These are phyloP conservation scores for Trebouxia sp. DNA, from an alignment of 139 green algal species.

Conservation along the genomic window DNA sequence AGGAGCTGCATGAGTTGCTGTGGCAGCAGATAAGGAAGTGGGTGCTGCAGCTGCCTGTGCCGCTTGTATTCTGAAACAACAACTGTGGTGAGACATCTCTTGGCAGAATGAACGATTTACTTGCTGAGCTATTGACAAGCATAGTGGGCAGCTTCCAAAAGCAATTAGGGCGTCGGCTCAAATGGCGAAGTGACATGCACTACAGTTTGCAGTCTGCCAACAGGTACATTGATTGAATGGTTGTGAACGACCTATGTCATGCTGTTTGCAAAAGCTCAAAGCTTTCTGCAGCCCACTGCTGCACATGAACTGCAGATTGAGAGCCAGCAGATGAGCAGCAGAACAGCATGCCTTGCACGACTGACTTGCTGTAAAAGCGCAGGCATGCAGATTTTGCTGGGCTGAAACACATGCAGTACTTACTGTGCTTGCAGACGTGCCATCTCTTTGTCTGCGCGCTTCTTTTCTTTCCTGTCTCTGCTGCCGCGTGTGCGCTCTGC, in stretches of 20 bases:
- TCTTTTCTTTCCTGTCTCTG: conserved; percentile 38
- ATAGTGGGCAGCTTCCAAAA: not conserved
- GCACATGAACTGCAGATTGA: too few species aligned
- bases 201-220: too few species aligned
- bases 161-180: too few species aligned
- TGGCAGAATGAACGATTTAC: not conserved
- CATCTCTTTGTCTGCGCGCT: conserved; percentile 41
- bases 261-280: too few species aligned
- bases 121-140: too few species aligned
- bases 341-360: too few species aligned
- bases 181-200: too few species aligned
- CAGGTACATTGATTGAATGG: too few species aligned
- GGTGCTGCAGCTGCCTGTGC: not conserved
- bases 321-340: too few species aligned
- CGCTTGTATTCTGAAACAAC: conserved; percentile 14
- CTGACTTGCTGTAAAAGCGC: too few species aligned
- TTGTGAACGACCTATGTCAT: too few species aligned
- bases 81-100: not conserved
- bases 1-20: not conserved
- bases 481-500: conserved; percentile 30
- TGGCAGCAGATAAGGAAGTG: not conserved
- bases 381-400: not conserved
- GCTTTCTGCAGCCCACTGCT: too few species aligned
- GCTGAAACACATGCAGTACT: not conserved
- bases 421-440: conserved; percentile 46